Evolutionary conservation across 2,329 filamentous ascomycete genomes (phyloP), one percentile per base, ranked within the genome.

Genomic region (Zymoseptoria passerinii): DNA sequence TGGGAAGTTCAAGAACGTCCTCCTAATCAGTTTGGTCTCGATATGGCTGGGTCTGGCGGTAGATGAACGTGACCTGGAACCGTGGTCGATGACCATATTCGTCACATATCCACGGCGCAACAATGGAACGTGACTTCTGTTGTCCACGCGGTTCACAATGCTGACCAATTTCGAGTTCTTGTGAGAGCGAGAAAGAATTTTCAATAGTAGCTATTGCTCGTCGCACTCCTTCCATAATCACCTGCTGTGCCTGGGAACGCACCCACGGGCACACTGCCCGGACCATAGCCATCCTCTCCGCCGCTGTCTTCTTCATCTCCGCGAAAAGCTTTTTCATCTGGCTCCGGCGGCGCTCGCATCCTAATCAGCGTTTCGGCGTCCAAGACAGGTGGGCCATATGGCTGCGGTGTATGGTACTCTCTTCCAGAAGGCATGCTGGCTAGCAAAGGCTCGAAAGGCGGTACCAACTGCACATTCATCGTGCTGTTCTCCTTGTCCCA

Each of bases 401-500:
- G 78, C 67, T 86, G 86, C 40, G 90, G 77, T 0, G 78, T 81
- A 63, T 95, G 88, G 55, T 96, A 90, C 67, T 96, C 92, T 62
- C 92, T 83, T 1, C 92, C 92, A 1, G 89, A 92, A 0, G 94
- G 92, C 77, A 97, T 88, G 61, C 84, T 86, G 6, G 88, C 82
- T 4, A 95, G 74, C 8, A 96, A 76, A 0, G 88, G 82, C 13
- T 85, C 86, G 4, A 83, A 81, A 0, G 88, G 80, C 0, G 92
- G 90, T 29, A 97, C 81, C 1, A 78, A 57, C 71, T 96, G 90
- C 0, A 90, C 87, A 60, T 92, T 90, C 67, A 96, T 86, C 85
- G 89, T 95, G 73, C 96, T 90, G 70, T 99, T 99, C 74, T 91
- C 84, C 75, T 91, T 94, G 61, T 83, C 84, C 92, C 94, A 96